Conservation (phyloP, 306 rosid species). For the Comarum palustre region DNA sequence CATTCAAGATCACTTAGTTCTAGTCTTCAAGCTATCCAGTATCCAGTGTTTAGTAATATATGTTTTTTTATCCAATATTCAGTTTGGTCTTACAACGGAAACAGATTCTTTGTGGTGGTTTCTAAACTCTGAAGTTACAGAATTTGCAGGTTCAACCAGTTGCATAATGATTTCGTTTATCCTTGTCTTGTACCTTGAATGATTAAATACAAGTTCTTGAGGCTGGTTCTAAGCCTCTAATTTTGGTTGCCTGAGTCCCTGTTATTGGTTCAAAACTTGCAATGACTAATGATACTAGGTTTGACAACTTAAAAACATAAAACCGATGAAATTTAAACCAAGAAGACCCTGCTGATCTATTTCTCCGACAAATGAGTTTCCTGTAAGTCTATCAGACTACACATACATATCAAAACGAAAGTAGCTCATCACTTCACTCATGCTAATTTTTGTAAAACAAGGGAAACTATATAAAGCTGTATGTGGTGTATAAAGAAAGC, state of each 20-base stretch:
- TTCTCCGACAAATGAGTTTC: background rate
- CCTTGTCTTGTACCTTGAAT: background rate
- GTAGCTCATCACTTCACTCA: slow-evolving; percentile 20
- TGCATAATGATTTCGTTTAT: background rate
- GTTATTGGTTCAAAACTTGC: background rate
- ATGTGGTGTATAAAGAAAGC: slow-evolving; percentile 19
- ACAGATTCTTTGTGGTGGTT: background rate
- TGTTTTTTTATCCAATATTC: background rate
- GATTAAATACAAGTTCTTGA: background rate
- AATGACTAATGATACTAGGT: background rate
- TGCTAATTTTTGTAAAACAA: slow-evolving; percentile 12
- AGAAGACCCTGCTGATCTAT: background rate
- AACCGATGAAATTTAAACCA: background rate
- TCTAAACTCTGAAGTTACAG: background rate
- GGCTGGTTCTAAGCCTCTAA: background rate
- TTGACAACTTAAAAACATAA: background rate
- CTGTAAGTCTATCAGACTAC: background rate
- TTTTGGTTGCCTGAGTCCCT: background rate
- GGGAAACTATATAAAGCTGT: slow-evolving; percentile 21
- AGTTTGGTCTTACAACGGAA: background rate
- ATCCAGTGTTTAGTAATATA: too few relatives aligned
- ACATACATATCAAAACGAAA: slow-evolving; percentile 13
- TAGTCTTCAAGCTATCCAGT: background rate
- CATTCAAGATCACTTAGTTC: background rate
- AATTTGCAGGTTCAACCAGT: background rate